A percentile compares a stretch with the other conserved stretches of the same genome.
Evolutionary conservation across 768 basidiomycete genomes (phyloP).

Genomic region (Tylopilus rubrobrunneus): DNA sequence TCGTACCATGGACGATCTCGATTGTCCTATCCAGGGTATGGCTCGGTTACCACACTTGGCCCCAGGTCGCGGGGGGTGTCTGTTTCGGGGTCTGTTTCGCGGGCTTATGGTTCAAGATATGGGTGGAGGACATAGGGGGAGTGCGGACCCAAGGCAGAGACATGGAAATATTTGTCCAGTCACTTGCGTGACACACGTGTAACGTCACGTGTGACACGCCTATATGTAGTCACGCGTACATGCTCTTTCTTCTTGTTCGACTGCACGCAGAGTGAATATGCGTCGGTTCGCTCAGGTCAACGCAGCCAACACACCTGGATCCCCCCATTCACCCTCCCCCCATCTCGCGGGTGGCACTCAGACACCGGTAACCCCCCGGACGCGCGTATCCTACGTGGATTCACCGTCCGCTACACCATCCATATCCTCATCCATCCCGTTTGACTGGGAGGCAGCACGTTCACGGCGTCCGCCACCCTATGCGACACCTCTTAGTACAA

Average conservation of each 20-base stretch:
- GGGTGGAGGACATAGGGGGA: conserved; percentile 35
- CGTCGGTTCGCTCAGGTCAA: conserved; percentile 55
- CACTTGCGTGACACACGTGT: conserved; percentile 21
- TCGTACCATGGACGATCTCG: conserved; percentile 50
- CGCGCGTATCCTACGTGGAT: conserved; percentile 51
- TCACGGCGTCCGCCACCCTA: conserved; percentile 69
- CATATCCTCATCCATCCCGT: conserved; percentile 69
- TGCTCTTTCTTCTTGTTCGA: conserved; percentile 9
- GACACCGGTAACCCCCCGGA: conserved; percentile 43
- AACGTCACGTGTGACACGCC: conserved; percentile 22
- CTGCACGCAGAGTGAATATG: conserved; percentile 41
- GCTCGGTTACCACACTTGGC: conserved; percentile 75
- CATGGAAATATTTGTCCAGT: conserved; percentile 7
- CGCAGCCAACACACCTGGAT: conserved; percentile 35
- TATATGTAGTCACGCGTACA: conserved; percentile 17
- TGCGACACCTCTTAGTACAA: conserved; percentile 51
- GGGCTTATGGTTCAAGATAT: conserved; percentile 52
- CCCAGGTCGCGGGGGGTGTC: conserved; percentile 61
- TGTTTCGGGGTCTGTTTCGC: conserved; percentile 54
- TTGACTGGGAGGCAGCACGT: conserved; percentile 87
- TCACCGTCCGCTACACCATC: conserved; percentile 68
- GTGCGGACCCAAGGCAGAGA: conserved; percentile 19
- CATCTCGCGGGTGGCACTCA: conserved; percentile 29
- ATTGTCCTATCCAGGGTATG: conserved; percentile 65
- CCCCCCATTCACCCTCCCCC: conserved; percentile 40